A percentile compares a stretch with the other conserved stretches of the same genome.
Conservation (phyloP, 805 yeast species). For the Blastobotrys chiropterorum region DNA sequence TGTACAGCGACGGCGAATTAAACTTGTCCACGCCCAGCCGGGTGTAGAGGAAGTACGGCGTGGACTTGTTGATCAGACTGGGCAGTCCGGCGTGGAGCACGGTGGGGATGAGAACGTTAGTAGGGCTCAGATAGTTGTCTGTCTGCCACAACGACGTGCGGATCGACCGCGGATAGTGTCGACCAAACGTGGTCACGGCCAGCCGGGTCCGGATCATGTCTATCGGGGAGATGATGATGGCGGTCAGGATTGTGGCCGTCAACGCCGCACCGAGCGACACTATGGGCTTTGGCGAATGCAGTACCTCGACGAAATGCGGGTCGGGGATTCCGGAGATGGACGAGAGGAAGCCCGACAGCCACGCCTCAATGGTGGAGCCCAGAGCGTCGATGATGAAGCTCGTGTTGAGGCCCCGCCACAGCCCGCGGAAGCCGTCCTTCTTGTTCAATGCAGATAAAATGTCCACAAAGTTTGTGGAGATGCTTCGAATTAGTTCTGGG, state of each 20-base stretch:
- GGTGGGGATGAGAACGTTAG: constrained; percentile 59
- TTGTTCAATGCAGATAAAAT: constrained; percentile 45
- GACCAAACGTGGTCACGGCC: constrained; percentile 59
- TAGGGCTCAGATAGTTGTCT: constrained; percentile 49
- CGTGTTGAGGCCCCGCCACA: constrained; percentile 67
- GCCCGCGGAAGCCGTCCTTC: constrained; percentile 58
- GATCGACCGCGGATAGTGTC: constrained; percentile 50
- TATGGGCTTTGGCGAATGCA: constrained; percentile 72
- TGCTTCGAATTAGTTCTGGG: constrained; percentile 15
- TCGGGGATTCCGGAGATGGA: constrained; percentile 81
- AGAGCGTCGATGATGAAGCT: constrained; percentile 73
- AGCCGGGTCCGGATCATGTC: constrained; percentile 75
- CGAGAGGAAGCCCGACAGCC: constrained; percentile 85
- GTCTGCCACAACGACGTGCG: constrained; percentile 55
- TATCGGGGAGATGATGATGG: constrained; percentile 68
- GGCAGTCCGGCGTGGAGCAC: constrained; percentile 55
- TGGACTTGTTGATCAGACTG: constrained; percentile 54
- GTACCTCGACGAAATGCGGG: constrained; percentile 75
- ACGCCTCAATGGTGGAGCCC: constrained; percentile 73
- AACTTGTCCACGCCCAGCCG: constrained; percentile 60
- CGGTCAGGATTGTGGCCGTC: constrained; percentile 65
- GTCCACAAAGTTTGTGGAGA: constrained; percentile 29
- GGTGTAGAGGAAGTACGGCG: constrained; percentile 58
- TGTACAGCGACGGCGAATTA: constrained; percentile 55
- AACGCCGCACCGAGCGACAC: constrained; percentile 62